Conservation (phyloP, 2,329 filamentous ascomycete species). For the Lachnellula cervina region DNA sequence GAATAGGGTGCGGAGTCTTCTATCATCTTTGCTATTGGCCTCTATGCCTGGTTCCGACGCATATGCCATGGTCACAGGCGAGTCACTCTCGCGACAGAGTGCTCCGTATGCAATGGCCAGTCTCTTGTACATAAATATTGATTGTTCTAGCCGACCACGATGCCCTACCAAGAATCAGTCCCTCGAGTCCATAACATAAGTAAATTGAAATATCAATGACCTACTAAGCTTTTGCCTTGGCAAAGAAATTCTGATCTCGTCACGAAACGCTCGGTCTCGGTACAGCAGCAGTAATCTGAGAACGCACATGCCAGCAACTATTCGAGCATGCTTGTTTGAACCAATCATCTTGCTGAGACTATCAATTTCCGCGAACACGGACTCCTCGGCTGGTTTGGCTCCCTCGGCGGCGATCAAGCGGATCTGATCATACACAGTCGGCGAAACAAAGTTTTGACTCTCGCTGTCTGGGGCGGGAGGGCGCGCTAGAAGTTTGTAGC, state of each 20-base stretch:
- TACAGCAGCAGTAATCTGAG: conserved; percentile 18
- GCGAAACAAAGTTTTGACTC: conserved; percentile 12
- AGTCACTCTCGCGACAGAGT: conserved; percentile 15
- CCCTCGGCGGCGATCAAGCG: conserved; percentile 16
- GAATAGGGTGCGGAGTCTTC: conserved; percentile 4
- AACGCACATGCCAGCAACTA: conserved; percentile 16
- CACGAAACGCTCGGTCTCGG: conserved; percentile 14
- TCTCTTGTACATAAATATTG: conserved; percentile 16
- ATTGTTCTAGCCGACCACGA: conserved; percentile 13
- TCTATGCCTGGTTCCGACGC: conserved; percentile 4
- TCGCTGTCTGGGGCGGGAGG: background rate
- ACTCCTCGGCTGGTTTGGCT: conserved; percentile 11
- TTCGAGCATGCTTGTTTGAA: conserved; percentile 12
- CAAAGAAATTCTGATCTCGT: conserved; percentile 12
- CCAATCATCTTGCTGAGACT: conserved; percentile 9
- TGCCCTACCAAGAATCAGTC: conserved; percentile 9
- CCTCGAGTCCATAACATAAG: background rate
- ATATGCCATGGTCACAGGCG: conserved; percentile 15
- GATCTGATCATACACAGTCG: conserved; percentile 19
- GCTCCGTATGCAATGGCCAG: conserved; percentile 13
- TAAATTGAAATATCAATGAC: background rate
- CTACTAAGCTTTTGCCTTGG: conserved; percentile 11
- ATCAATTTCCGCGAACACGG: conserved; percentile 16
- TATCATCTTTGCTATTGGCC: background rate
- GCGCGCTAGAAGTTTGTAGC: conserved; percentile 9